A percentile compares a stretch with the other conserved stretches of the same genome.
These are phyloP conservation scores for Citrus sinensis DNA, from an alignment of 345 rosid species.

Conservation along the genomic window DNA sequence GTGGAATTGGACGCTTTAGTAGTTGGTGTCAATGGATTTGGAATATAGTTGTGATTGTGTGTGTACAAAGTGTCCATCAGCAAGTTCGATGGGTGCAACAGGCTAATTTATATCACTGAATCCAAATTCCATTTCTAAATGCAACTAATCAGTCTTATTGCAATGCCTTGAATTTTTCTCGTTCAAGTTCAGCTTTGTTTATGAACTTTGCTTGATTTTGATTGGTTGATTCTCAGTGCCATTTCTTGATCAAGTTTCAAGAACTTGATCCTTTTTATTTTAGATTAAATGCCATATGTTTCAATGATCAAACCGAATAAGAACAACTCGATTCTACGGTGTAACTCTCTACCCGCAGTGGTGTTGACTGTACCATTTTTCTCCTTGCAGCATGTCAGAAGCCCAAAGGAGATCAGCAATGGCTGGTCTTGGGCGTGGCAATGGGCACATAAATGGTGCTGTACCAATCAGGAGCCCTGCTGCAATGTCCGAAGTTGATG, in stretches of 20 bases:
- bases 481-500: conserved; percentile 59
- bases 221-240: not conserved
- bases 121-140: not conserved
- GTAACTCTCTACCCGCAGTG: not conserved
- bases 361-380: conserved; percentile 11
- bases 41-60: conserved; percentile 3
- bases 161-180: not conserved
- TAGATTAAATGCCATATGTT: not conserved
- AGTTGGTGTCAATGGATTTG: not conserved
- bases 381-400: conserved; percentile 56
- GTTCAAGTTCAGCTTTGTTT: not conserved
- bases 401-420: conserved; percentile 43
- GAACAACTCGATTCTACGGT: not conserved
- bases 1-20: not conserved
- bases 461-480: conserved; percentile 57
- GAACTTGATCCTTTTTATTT: not conserved
- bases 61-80: not conserved
- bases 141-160: not conserved
- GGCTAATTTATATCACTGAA: not conserved
- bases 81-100: not conserved
- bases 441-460: conserved; percentile 52
- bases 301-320: not conserved
- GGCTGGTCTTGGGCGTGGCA: conserved; percentile 45
- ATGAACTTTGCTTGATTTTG: not conserved
- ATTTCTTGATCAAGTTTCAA: not conserved